phyloP scores from a whole-genome alignment of 2,329 filamentous ascomycete genomes.

The Aspergillus terreus region DNA sequence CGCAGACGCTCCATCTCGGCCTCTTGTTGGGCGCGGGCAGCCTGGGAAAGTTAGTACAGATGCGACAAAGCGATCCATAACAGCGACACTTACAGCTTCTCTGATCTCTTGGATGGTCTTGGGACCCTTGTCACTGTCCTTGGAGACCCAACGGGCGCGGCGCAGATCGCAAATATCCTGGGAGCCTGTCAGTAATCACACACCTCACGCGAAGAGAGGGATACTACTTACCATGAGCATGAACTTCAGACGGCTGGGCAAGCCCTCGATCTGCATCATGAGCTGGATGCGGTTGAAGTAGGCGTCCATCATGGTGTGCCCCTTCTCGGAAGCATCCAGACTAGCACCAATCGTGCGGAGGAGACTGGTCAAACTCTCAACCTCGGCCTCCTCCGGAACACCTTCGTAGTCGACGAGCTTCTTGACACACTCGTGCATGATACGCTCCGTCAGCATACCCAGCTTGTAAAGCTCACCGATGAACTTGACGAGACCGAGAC shows the following conservation, averaged over 20 bases:
- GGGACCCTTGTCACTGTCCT: slow-evolving; percentile 88
- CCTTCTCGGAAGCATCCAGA: slow-evolving; percentile 79
- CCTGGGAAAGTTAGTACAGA: slow-evolving; percentile 34
- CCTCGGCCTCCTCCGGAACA: slow-evolving; percentile 88
- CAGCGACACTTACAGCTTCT: slow-evolving; percentile 57
- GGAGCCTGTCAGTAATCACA: neutral
- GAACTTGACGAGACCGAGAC: slow-evolving; percentile 96
- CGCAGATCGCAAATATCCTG: slow-evolving; percentile 85
- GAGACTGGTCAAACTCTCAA: slow-evolving; percentile 92
- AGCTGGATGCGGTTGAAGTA: slow-evolving; percentile 88
- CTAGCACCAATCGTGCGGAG: slow-evolving; percentile 86
- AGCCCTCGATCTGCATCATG: slow-evolving; percentile 73
- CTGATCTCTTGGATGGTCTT: slow-evolving; percentile 95
- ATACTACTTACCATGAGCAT: slow-evolving; percentile 70
- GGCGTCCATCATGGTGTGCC: slow-evolving; percentile 79
- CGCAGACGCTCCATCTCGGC: slow-evolving; percentile 63
- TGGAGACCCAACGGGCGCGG: slow-evolving; percentile 72
- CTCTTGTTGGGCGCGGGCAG: slow-evolving; percentile 74
- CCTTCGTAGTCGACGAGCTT: slow-evolving; percentile 95
- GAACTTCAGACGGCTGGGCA: slow-evolving; percentile 86
- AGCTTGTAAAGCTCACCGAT: slow-evolving; percentile 99
- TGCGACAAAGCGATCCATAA: slow-evolving; percentile 2
- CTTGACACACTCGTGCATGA: slow-evolving; percentile 99
- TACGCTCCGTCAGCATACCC: slow-evolving; percentile 95
- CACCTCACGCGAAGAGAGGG: neutral